Conservation (phyloP, 257 asterid species). For the Solanum piurae region DNA sequence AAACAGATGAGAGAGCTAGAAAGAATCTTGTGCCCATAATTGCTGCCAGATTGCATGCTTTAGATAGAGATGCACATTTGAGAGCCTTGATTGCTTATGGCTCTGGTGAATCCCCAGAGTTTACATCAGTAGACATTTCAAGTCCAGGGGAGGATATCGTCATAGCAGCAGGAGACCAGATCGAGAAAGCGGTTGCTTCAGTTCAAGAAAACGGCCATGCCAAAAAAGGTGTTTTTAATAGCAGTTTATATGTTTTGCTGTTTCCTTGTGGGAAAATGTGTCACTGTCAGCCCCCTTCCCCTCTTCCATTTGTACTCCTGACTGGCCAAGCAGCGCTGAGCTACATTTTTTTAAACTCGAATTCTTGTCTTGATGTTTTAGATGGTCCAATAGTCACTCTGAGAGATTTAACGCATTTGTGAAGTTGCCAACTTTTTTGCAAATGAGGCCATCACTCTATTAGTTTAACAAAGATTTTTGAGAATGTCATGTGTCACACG, state of each 20-base stretch:
- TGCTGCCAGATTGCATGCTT: slow-evolving; percentile 13
- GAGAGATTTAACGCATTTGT: neutral
- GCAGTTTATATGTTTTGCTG: neutral
- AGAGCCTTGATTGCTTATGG: slow-evolving; percentile 16
- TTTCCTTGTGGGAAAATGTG: neutral
- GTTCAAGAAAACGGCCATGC: slow-evolving; percentile 8
- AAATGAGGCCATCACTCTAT: neutral
- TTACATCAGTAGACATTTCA: slow-evolving; percentile 10
- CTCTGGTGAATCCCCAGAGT: slow-evolving; percentile 13
- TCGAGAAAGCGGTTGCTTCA: neutral
- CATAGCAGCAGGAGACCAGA: slow-evolving; percentile 5
- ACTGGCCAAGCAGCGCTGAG: neutral
- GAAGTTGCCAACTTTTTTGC: neutral
- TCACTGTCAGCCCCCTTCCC: neutral
- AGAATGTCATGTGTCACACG: neutral
- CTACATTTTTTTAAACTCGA: neutral
- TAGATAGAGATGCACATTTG: neutral
- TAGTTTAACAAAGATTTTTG: neutral
- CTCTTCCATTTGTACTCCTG: neutral
- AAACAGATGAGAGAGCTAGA: slow-evolving; percentile 1
- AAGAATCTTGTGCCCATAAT: slow-evolving; percentile 5
- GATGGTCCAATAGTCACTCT: neutral
- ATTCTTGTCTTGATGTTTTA: neutral
- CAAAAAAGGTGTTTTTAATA: slow-evolving; percentile 3
- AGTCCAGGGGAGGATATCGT: slow-evolving; percentile 13